Conservation (phyloP, 2,329 filamentous ascomycete genomes). For the Sporothrix curviconia region DNA sequence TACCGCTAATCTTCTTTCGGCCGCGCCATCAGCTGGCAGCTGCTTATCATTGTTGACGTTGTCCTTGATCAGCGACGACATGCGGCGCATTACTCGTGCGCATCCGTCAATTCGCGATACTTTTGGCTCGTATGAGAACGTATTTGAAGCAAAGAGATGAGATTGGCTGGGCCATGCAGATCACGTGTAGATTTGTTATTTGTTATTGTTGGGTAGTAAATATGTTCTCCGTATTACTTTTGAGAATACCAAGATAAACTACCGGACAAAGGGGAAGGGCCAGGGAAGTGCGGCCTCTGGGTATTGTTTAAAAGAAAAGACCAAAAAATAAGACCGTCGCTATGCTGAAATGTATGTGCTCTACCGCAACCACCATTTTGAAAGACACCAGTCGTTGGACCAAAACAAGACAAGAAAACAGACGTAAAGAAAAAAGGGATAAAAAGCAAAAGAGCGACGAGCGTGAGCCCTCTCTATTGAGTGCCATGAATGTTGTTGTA, state of each 20-base stretch:
- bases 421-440: not conserved
- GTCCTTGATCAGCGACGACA: not conserved
- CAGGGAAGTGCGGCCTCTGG: not conserved
- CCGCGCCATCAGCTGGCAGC: not conserved
- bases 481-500: conserved; percentile 26
- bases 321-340: not conserved
- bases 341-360: not conserved
- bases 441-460: not conserved
- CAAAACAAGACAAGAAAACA: no score
- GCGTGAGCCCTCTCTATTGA: not conserved
- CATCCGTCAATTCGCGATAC: no score
- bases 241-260: no score
- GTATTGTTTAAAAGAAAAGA: not conserved
- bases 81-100: no score
- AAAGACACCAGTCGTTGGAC: no score
- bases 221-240: no score
- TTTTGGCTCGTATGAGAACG: no score
- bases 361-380: not conserved
- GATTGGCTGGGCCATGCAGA: no score
- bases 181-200: no score
- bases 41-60: not conserved
- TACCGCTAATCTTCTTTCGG: not conserved
- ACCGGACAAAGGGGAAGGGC: not conserved
- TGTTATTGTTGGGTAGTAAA: no score
- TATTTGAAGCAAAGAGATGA: no score